phyloP scores from a whole-genome alignment of 169 alveolate species.

The Babesia microti region DNA sequence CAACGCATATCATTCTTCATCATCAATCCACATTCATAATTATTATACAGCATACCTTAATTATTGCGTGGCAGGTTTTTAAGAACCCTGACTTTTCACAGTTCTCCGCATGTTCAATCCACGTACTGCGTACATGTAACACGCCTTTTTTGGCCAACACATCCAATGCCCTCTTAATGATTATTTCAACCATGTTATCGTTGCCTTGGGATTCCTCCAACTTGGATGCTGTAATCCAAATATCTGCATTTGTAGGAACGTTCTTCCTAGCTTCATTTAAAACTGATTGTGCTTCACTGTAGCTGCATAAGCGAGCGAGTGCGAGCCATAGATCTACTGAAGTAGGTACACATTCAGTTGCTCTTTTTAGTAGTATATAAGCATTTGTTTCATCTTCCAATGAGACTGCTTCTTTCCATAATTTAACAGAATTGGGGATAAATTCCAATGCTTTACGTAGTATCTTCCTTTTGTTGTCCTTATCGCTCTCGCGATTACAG shows the following conservation, averaged over 20 bases:
- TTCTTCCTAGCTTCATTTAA: constrained; percentile 93
- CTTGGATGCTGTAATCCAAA: constrained; percentile 94
- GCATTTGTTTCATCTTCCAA: constrained; percentile 88
- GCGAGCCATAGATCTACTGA: constrained; percentile 96
- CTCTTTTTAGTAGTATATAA: constrained; percentile 82
- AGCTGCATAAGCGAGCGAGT: constrained; percentile 88
- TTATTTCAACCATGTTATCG: constrained; percentile 58
- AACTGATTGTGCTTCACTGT: constrained; percentile 91
- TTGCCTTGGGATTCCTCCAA: constrained; percentile 89
- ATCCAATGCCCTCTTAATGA: constrained; percentile 74
- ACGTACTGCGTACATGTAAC: constrained; percentile 66
- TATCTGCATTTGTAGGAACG: constrained; percentile 87
- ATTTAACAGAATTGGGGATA: constrained; percentile 88
- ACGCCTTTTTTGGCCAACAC: constrained; percentile 69
- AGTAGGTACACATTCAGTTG: constrained; percentile 97
- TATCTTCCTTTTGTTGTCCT: constrained; percentile 72
- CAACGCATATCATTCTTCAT: too few species aligned
- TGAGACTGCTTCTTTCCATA: constrained; percentile 96
- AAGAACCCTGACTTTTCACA: constrained; percentile 74
- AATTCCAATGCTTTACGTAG: constrained; percentile 89
- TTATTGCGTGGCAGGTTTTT: constrained; percentile 78
- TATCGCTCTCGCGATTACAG: constrained; percentile 80
- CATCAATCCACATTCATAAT: too few species aligned
- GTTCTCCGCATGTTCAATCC: constrained; percentile 83
- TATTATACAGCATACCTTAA: constrained; percentile 50